phyloP scores from a whole-genome alignment of 495 filamentous ascomycete species.

The Halenospora varia region DNA sequence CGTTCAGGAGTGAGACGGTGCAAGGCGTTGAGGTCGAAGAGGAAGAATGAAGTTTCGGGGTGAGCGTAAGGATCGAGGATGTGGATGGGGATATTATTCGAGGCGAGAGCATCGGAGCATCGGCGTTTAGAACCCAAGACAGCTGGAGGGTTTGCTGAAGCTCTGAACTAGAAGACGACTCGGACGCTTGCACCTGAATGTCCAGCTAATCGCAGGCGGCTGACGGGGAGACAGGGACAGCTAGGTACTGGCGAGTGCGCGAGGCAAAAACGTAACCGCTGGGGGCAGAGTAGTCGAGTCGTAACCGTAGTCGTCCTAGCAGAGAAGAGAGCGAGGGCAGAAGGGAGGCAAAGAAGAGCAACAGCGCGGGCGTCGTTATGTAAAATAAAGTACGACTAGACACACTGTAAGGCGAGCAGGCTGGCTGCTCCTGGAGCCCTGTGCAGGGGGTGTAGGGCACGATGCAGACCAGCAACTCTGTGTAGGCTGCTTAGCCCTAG shows the following conservation, averaged over 20 bases:
- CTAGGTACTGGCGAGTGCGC: neutral
- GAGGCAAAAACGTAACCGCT: no score
- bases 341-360: neutral
- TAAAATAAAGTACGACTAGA: neutral
- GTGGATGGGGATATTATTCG: neutral
- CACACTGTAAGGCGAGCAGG: no score
- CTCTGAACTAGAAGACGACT: neutral
- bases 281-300: no score
- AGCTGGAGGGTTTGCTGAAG: no score
- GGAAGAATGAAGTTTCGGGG: neutral
- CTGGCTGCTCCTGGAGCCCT: no score
- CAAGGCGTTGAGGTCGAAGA: neutral
- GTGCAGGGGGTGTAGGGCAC: no score
- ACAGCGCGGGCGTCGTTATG: neutral
- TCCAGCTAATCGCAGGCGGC: no score
- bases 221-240: no score
- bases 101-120: neutral
- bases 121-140: neutral
- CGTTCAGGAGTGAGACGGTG: conserved; percentile 1
- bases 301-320: neutral
- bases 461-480: neutral
- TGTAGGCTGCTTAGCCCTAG: no score
- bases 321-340: neutral
- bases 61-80: neutral
- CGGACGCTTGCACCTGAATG: no score